Evolutionary conservation across 371 early-diverging fungal genomes (phyloP), one percentile per base, ranked within the genome.

Genomic region (Batrachochytrium dendrobatidis): DNA sequence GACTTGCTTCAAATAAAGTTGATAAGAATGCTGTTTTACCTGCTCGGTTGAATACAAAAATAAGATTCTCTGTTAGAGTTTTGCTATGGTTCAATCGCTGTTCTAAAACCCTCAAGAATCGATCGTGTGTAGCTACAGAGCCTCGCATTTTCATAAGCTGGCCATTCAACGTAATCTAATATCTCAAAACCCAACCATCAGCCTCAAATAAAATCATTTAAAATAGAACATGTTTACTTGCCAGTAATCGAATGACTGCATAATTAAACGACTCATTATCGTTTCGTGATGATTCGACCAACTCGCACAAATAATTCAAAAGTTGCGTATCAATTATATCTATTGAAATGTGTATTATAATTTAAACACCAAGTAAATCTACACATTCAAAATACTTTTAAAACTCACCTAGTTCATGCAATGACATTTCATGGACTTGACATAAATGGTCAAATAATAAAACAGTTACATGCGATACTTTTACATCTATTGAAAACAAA

Each of bases 11-110:
- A 46, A 15, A 26, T 56, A 12, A 20, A 17, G 58, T 30, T n/a
- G n/a, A n/a, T n/a, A n/a, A n/a, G n/a, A n/a, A n/a, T n/a, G n/a
- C n/a, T n/a, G n/a, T n/a, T 66, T 64, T 79, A 87, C 87, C 84
- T 50, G 87, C 87, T 31, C 93, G 83, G 66, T 91, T 91, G 59
- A 91, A 73, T 76, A 91, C 84, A 62, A 90, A 89, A 39, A 92
- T 84, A 24, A 92, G 66, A 65, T 87, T 92, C 32, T 86, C 89
- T 20, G 88, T 80, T 56, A 92, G 84, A 7, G 87, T 87, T 51
- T 84, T 86, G 67, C 86, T 82, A n/a, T 71, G 73, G 15, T 83
- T 79, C 17, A 83, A 73, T 15, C 90, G 76, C 30, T 72, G 63
- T 1, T 72, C 59, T 8, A 92, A 69, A 7, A 81, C 77, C 30